A percentile compares a stretch with the other conserved stretches of the same genome.
Evolutionary conservation across 768 basidiomycete species (phyloP).

Genomic region (Kwoniella heveanensis): DNA sequence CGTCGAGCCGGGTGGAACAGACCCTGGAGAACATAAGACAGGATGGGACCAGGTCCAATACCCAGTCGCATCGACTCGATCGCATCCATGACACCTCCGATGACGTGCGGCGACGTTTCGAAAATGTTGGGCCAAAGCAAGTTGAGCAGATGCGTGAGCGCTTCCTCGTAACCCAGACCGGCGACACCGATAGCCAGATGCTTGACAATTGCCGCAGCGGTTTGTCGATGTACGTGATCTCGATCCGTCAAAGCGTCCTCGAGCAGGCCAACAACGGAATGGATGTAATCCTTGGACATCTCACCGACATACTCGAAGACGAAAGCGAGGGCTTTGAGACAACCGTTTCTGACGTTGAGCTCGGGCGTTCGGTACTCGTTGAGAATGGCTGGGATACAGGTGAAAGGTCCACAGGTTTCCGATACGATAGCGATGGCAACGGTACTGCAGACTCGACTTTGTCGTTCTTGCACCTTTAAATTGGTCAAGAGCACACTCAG

Average conservation of each 20-base stretch:
- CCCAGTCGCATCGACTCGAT: conserved; percentile 97
- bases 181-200: conserved; percentile 95
- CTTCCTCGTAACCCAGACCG: conserved; percentile 95
- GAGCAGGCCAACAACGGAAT: conserved; percentile 95
- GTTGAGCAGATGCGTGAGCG: conserved; percentile 96
- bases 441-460: conserved; percentile 96
- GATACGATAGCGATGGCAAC: conserved; percentile 80
- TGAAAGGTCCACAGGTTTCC: conserved; percentile 66
- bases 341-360: conserved; percentile 96
- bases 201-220: conserved; percentile 96
- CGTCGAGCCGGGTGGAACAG: conserved; percentile 96
- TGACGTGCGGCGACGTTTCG: conserved; percentile 97
- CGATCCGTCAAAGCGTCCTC: conserved; percentile 98
- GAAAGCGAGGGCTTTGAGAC: conserved; percentile 96
- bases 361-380: conserved; percentile 99
- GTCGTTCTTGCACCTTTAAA: conserved; percentile 95
- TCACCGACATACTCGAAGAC: conserved; percentile 99
- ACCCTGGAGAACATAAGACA: conserved; percentile 91
- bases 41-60: conserved; percentile 85
- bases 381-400: conserved; percentile 96
- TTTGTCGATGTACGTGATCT: conserved; percentile 97
- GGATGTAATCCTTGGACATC: conserved; percentile 91
- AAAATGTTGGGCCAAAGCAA: conserved; percentile 99
- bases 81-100: conserved; percentile 97
- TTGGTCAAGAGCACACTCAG: conserved; percentile 93